Base-by-base conservation (phyloP, 345 rosid species). In the Populus alba region DNA sequence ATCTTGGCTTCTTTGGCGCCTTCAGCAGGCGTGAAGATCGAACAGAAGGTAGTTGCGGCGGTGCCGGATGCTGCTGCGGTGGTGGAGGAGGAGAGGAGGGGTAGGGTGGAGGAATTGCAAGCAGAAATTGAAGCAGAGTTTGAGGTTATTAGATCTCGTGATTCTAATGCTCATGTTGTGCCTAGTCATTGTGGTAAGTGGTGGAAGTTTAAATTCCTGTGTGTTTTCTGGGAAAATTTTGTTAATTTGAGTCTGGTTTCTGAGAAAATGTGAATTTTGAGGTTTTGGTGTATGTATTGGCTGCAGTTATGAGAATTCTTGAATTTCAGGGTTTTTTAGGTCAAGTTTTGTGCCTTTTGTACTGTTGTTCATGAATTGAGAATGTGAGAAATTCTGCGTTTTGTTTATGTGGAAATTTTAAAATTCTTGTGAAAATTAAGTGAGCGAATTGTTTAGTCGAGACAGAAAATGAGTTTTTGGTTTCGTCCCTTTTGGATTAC, bases 101-200 rank as follows among this genome's bases (percentile, higher is more conserved):
- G 86, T 83, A 87, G 87, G 75, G 90, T 92, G 94, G 94, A 88
- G 87, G 94, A 92, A 33, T 70, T 96, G 85, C 95, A 92, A 85
- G 87, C 90, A 49, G 86, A 86, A 74, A 88, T 90, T 43, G 98
- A 97, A 77, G 89, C 93, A 72, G 98, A 94, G 62, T 87, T 90
- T 71, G 97, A 94, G 79, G 89, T 81, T 66, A 76, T 97, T 83
- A 90, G 91, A 88, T 97, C 97, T 87, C 94, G 98, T 3, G 90
- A 86, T 62, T 61, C 81, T 55, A 88, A 87, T 83, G 89, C 84
- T 72, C 98, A 92, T 83, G 94, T 86, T 1, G 97, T 97, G 81
- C 99, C 98, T 68, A 88, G 76, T 75, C 99, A 97, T 79, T 97
- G 99, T 72, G 97, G 98, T 97, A 81, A 81, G 93, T 83, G 10